Percentiles rank a stretch among this genome's conserved stretches.
These are phyloP conservation scores for Solanum etuberosum DNA, from an alignment of 257 asterid genomes.

Conservation along the genomic window DNA sequence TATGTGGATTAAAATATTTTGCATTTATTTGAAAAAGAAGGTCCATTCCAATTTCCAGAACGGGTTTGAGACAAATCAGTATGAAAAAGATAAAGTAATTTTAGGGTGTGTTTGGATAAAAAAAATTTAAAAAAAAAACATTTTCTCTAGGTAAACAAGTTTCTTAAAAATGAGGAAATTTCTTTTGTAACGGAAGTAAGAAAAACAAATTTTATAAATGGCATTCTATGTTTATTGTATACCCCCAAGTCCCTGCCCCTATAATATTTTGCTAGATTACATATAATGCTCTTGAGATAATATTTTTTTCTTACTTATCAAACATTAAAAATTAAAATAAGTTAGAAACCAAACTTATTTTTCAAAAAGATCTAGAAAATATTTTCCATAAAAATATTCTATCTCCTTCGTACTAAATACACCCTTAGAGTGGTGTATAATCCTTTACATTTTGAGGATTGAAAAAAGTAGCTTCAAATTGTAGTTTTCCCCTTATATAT, in stretches of 20 bases:
- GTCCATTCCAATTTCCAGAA: background rate
- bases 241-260: background rate
- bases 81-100: background rate
- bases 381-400: too few relatives aligned
- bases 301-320: background rate
- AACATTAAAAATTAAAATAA: too few relatives aligned
- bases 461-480: background rate
- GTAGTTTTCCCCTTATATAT: background rate
- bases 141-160: too few relatives aligned
- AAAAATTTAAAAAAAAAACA: too few relatives aligned
- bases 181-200: too few relatives aligned
- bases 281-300: too few relatives aligned
- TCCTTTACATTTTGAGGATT: background rate
- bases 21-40: background rate
- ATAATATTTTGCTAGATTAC: too few relatives aligned
- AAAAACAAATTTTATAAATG: too few relatives aligned
- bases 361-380: too few relatives aligned
- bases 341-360: too few relatives aligned
- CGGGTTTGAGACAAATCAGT: background rate
- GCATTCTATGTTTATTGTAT: too few relatives aligned
- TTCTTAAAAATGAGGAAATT: background rate
- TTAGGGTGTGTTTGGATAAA: background rate
- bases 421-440: background rate
- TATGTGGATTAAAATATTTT: background rate
- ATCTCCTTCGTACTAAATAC: background rate